A percentile compares a stretch with the other conserved stretches of the same genome.
These are phyloP conservation scores for Euphorbia tirucalli DNA, from an alignment of 345 rosid species.

Conservation along the genomic window DNA sequence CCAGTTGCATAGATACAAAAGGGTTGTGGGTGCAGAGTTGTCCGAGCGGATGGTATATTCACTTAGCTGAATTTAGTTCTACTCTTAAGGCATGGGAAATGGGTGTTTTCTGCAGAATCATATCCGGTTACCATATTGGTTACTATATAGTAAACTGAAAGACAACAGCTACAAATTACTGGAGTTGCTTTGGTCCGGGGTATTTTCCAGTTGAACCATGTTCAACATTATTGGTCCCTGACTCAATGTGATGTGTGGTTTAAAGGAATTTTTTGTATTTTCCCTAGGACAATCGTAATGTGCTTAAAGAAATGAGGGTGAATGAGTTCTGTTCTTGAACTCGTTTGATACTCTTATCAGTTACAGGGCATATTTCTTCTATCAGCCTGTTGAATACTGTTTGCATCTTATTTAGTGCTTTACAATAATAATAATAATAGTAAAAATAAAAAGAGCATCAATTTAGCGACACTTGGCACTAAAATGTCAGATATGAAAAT, in stretches of 20 bases:
- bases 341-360: background rate
- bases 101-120: background rate
- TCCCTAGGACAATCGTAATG: background rate
- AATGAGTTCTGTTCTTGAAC: background rate
- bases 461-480: no score
- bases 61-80: constrained; percentile 37
- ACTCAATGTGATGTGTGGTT: background rate
- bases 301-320: constrained; percentile 7
- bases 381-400: background rate
- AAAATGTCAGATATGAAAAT: no score
- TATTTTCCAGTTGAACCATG: background rate
- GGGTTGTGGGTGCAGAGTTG: constrained; percentile 62
- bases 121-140: constrained; percentile 1
- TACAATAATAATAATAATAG: no score
- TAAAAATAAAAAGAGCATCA: no score
- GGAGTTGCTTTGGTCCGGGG: no score
- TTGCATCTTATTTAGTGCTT: no score
- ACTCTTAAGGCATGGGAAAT: background rate
- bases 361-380: background rate
- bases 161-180: background rate
- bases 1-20: constrained; percentile 52
- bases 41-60: constrained; percentile 66
- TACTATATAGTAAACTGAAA: background rate
- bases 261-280: background rate
- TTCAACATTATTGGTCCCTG: background rate